Percentiles rank a stretch among this genome's conserved stretches.
Evolutionary conservation across 768 basidiomycete genomes (phyloP).

Genomic region (Lactifluus rugatus): DNA sequence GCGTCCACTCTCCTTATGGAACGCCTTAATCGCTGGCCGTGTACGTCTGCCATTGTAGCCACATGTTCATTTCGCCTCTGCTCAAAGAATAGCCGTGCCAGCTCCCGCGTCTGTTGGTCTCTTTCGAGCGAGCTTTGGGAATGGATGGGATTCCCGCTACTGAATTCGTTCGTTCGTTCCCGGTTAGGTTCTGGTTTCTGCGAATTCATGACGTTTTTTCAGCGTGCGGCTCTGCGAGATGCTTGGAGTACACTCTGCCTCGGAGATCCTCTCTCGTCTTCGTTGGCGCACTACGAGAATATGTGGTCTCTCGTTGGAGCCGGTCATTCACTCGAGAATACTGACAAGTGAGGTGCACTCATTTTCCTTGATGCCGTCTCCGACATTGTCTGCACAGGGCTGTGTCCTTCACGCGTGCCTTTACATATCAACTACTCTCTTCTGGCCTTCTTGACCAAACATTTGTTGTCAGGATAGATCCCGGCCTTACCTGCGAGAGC

Average conservation of each 20-base stretch:
- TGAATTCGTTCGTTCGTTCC: constrained; percentile 58
- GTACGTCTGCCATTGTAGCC: constrained; percentile 33
- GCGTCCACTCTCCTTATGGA: constrained; percentile 44
- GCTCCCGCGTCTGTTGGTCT: constrained; percentile 51
- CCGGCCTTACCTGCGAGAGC: constrained; percentile 38
- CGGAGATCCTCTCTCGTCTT: constrained; percentile 3
- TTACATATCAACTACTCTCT: constrained; percentile 46
- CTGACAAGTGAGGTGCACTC: constrained; percentile 5
- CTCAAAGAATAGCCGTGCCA: constrained; percentile 23
- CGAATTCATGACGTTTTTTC: not conserved
- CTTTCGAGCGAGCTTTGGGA: constrained; percentile 47
- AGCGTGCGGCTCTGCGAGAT: constrained; percentile 16
- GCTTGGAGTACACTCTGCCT: constrained; percentile 16
- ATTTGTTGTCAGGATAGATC: constrained; percentile 44
- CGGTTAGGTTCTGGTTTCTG: not conserved
- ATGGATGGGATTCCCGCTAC: constrained; percentile 39
- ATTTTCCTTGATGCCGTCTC: not conserved
- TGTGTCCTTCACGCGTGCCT: constrained; percentile 30
- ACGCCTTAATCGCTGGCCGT: constrained; percentile 60
- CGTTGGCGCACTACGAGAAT: constrained; percentile 14
- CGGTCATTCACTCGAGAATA: constrained; percentile 5
- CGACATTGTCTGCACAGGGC: not conserved
- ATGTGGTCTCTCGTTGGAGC: constrained; percentile 13
- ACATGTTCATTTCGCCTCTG: not conserved
- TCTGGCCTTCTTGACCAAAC: constrained; percentile 45